Evolutionary conservation across 108 stramenopile species (phyloP).

Genomic region (Skeletonema grethae): DNA sequence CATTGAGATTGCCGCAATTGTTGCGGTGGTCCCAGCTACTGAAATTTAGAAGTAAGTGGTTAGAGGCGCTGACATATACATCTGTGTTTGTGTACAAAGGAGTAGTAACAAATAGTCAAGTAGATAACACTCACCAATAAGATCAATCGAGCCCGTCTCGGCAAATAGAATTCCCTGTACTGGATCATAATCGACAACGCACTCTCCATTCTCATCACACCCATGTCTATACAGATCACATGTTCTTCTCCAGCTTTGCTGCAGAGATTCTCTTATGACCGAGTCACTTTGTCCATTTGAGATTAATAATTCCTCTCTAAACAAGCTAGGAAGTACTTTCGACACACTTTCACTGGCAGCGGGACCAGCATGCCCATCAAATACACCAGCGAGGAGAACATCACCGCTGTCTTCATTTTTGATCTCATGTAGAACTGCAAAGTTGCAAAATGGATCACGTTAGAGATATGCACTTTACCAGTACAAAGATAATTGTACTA

Average conservation of each 20-base stretch:
- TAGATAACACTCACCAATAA: not conserved
- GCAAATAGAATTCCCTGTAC: not conserved
- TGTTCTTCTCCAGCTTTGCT: conserved; percentile 55
- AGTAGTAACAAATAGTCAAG: not conserved
- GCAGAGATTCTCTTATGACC: conserved; percentile 37
- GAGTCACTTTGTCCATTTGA: conserved; percentile 5
- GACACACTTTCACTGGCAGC: conserved; percentile 67
- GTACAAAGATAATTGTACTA: not conserved
- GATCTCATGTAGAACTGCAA: conserved; percentile 65
- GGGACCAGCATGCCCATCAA: conserved; percentile 82
- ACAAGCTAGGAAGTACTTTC: conserved; percentile 49
- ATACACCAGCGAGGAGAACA: conserved; percentile 67
- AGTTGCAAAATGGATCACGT: not conserved
- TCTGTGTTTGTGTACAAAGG: not conserved
- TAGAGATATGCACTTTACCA: not conserved
- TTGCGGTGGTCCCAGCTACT: conserved; percentile 71
- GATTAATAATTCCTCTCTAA: conserved; percentile 49
- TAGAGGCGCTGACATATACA: too few relatives aligned
- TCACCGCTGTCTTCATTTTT: conserved; percentile 50
- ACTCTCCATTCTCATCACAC: conserved; percentile 62
- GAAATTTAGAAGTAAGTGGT: too few relatives aligned
- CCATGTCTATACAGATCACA: conserved; percentile 60
- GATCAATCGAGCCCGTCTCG: not conserved
- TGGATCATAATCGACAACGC: conserved; percentile 75
- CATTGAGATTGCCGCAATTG: conserved; percentile 59